Conservation (phyloP, 2,329 filamentous ascomycete genomes). For the Orbilia javanica region DNA sequence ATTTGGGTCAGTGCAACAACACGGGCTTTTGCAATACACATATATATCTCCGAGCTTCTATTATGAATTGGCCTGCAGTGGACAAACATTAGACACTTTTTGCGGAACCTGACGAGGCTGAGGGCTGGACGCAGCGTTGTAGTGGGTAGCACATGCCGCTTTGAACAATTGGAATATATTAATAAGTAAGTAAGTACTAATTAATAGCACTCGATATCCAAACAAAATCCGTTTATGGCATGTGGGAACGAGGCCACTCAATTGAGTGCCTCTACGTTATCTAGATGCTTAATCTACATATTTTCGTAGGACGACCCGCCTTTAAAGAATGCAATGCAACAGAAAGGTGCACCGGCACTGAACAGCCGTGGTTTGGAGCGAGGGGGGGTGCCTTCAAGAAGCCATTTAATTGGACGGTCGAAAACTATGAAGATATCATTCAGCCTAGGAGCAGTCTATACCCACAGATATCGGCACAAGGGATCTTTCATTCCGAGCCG, state of each 20-base stretch:
- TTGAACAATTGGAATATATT: too few species aligned
- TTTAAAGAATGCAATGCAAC: slow-evolving; percentile 1
- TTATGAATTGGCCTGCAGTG: too few species aligned
- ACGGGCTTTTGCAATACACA: too few species aligned
- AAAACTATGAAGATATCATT: background rate
- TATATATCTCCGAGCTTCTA: too few species aligned
- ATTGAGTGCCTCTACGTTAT: background rate
- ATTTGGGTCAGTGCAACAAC: too few species aligned
- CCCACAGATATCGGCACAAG: background rate
- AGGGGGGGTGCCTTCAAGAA: background rate
- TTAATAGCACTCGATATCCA: too few species aligned
- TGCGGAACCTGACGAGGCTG: too few species aligned
- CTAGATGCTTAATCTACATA: background rate
- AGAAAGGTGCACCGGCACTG: background rate
- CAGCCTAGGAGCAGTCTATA: background rate
- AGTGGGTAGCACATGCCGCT: too few species aligned
- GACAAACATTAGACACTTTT: too few species aligned
- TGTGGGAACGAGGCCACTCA: background rate
- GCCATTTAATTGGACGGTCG: slow-evolving; percentile 2
- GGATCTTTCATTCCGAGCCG: slow-evolving; percentile 6
- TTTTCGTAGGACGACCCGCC: background rate
- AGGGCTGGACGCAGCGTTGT: too few species aligned
- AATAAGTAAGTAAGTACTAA: too few species aligned
- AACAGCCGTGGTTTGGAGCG: background rate
- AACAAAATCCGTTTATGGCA: too few species aligned